Evolutionary conservation across 2,329 filamentous ascomycete species (phyloP).

Genomic region (Trichothecium sympodiale): DNA sequence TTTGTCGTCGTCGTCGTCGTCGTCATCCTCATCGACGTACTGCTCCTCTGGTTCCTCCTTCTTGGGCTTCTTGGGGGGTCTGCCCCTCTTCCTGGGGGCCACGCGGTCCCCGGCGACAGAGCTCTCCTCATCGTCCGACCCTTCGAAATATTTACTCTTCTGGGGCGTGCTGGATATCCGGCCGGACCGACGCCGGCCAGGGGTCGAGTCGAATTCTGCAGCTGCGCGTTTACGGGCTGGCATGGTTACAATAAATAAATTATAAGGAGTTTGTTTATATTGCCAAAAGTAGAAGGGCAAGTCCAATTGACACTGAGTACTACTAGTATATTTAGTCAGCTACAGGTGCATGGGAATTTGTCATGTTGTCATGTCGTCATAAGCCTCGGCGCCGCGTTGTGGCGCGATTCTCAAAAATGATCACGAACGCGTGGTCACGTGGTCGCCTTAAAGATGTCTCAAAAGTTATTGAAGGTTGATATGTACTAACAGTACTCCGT

Average conservation of each 20-base stretch:
- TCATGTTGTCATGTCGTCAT: constrained; percentile 5
- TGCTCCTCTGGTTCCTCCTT: constrained; percentile 11
- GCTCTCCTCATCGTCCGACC: constrained; percentile 14
- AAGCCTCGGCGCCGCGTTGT: constrained; percentile 1
- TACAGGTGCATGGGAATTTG: no score
- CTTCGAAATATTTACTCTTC: constrained; percentile 43
- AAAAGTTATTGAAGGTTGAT: no score
- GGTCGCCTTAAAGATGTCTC: not conserved
- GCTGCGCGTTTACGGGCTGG: constrained; percentile 27
- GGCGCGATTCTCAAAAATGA: not conserved
- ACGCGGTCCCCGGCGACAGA: constrained; percentile 4
- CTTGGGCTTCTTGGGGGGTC: constrained; percentile 13
- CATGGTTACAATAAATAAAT: constrained; percentile 21
- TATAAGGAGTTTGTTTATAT: no score
- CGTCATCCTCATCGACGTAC: constrained; percentile 8
- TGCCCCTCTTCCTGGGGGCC: constrained; percentile 12
- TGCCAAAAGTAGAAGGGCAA: no score
- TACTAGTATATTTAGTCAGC: no score
- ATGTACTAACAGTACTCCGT: no score
- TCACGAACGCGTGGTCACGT: constrained; percentile 3
- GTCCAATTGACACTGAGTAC: no score
- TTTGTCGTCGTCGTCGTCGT: constrained; percentile 14
- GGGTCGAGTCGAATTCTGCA: constrained; percentile 15
- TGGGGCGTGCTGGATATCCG: constrained; percentile 32
- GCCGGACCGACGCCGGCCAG: constrained; percentile 31